Base-by-base conservation (phyloP, 169 alveolate genomes). In the Plasmodium blacklocki region DNA sequence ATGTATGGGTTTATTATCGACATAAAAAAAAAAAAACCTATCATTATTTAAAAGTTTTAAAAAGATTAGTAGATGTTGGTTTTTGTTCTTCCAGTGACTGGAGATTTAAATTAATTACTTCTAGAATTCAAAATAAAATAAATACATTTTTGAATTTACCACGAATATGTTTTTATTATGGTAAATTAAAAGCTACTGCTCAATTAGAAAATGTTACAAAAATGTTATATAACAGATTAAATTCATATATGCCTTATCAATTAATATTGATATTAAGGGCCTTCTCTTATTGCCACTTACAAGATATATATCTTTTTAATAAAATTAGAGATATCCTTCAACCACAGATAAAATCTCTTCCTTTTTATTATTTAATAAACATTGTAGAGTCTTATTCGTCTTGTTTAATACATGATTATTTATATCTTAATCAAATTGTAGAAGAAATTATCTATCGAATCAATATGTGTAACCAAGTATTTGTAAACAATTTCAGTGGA, bases 41-140 rank as follows among this genome's bases (percentile, higher is more conserved):
- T 52, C 97, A 92, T 73, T 95, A 70, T 71, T 64, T 95, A 56
- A 47, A 76, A 73, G 96, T 94, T 19, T 92, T 95, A 62, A 93
- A 88, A 68, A 74, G 97, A 15, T 68, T 95, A 50, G 94, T 85
- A 9, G 97, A 95, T 43, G 88, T 94, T n/a, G 95, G 95, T 21
- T 85, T 89, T 18, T 92, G 95, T 56, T 96, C 95, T 45, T 94
- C 95, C 19, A 83, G 95, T 12, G 97, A 93, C 60, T 95, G 95
- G 94, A 88, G 97, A 23, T 95, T 95, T 66, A 92, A 93, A 39
- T 72, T 94, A 23, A 88, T 95, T 43, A 86, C 95, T 26, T 89
- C 88, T 14, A 88, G 93, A 45, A 71, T 95, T 43, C 67, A 89
- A 54, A 78, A 93, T 26, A 59, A 90, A 18, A 80, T 93, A 49